Base-by-base conservation (phyloP, 1,284 basidiomycete genomes). In the Heliocybe sulcata region DNA sequence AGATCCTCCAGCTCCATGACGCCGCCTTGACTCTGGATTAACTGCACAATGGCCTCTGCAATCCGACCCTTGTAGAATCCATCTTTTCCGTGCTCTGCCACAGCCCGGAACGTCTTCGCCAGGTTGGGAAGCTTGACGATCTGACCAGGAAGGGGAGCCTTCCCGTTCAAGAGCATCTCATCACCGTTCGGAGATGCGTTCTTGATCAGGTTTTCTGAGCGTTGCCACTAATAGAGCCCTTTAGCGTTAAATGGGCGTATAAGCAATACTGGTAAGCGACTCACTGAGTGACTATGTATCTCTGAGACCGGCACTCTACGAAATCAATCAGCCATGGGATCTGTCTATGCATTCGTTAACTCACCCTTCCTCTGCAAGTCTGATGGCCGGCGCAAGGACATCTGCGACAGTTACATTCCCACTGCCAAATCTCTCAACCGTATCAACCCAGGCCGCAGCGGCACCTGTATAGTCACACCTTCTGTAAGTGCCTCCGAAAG, bases 41-140 rank as follows among this genome's bases (percentile, higher is more conserved):
- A 73, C 48, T 95, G 87, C 14, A 98, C 92, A 56, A 98, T 94
- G 0, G 90, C 90, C 66, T 95, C 75, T 0, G 95, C 95, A 22
- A 98, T 72, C 4, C 89, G 76, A 1, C 95, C 96, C 64, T 86
- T 90, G 74, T 98, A 98, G 69, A 94, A 98, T 0, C 94, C 96
- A 54, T 89, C 83, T 62, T 90, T 92, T 3, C 95, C 95, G 33
- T 92, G 73, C 56, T 82, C 80, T 0, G 84, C 92, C 6, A 98
- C 74, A 49, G 83, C 79, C 54, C 86, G 81, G 73, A 98, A 94
- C 0, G 93, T 96, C 62, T 79, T 72, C 0, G 90, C 95, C 6
- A 98, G 81, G 61, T 84, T 87, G 0, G 92, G 86, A 53, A 93
- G 77, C 56, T 76, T 81, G 71, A 91, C 82, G 61, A 94, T 79